These are phyloP conservation scores for Gentiana dahurica DNA, from an alignment of 257 asterid genomes.

Conservation along the genomic window DNA sequence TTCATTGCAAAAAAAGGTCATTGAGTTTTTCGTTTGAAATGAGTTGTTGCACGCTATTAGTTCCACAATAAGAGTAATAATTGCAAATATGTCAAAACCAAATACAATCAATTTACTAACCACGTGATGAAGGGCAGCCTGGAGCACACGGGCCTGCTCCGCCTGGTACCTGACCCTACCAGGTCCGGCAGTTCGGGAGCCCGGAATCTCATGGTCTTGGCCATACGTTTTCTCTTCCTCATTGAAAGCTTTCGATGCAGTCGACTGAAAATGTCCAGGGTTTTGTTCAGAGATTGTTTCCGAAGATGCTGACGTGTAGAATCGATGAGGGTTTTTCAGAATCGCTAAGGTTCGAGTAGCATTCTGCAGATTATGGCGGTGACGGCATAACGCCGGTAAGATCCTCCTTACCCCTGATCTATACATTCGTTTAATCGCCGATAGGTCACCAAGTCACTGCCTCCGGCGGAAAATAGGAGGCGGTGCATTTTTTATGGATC, in stretches of 20 bases:
- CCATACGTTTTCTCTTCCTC: constrained; percentile 10
- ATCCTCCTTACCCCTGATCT: constrained; percentile 56
- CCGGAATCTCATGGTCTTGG: constrained; percentile 18
- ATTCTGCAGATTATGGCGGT: constrained; percentile 12
- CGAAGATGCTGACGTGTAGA: constrained; percentile 28
- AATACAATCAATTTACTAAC: constrained; percentile 21
- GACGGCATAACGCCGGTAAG: constrained; percentile 38
- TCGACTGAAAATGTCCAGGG: constrained; percentile 18
- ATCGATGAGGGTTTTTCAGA: constrained; percentile 16
- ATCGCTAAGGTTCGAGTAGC: constrained; percentile 14
- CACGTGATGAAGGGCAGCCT: constrained; percentile 76
- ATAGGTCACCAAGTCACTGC: not conserved
- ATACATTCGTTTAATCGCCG: constrained; percentile 26
- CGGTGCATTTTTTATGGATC: too few relatives aligned
- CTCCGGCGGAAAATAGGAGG: not conserved
- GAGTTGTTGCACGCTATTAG: too few relatives aligned
- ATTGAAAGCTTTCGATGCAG: constrained; percentile 10
- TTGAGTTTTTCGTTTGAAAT: too few relatives aligned
- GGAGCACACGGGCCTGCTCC: constrained; percentile 74
- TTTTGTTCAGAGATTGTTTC: constrained; percentile 25
- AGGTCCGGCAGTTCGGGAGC: constrained; percentile 20
- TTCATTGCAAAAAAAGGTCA: too few relatives aligned
- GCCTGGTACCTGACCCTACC: constrained; percentile 53
- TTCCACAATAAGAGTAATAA: too few relatives aligned
- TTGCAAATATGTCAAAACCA: not conserved